Base-by-base conservation (phyloP, 192 early-diverging fungal species). In the Umbelopsis ramanniana region DNA sequence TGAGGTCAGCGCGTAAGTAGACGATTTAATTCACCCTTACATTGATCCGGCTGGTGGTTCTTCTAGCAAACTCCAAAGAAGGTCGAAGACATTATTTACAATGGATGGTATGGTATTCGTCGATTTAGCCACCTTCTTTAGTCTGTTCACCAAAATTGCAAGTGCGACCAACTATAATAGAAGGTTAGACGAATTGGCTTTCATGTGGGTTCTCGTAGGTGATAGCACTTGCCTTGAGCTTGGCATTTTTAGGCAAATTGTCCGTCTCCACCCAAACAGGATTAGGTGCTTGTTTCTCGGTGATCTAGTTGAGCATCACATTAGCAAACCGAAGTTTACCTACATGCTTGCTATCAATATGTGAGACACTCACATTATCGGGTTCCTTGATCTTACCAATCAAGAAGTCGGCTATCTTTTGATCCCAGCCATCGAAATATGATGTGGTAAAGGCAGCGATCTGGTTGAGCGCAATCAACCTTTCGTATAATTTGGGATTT, bases 211-310 rank as follows among this genome's bases (percentile, higher is more conserved):
- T 29, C 24, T 10, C 26, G 12, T 15, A 15, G 6, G 23, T 26
- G 2, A 63, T n/a, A 63, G 33, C 19, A 29, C 37, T 24, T 72
- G 74, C 70, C 66, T 79, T 79, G 66, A 66, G 40, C 52, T 74
- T 45, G 9, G 63, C 50, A 14, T 45, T 24, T 21, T 57, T 33
- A 2, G 67, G 48, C 21, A 79, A 24, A 9, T 68, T 52, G 6
- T 79, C 69, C 55, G 57, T 74, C 33, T 70, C 21, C 21, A 46
- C 22, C 77, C 77, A 79, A 5, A 47, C 45, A 9, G 24, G 46
- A 68, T 79, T 79, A 4, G 48, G 15, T 0, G 35, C 46, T 26
- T 67, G 43, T 12, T 21, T 2, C 68, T 14, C 14, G 11, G 26
- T 17, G 4, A 63, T n/a, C 57, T 50, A 17, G 15, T 50, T 6